Conservation (phyloP, 2,329 filamentous ascomycete species). For the Xylariaceae sp. region DNA sequence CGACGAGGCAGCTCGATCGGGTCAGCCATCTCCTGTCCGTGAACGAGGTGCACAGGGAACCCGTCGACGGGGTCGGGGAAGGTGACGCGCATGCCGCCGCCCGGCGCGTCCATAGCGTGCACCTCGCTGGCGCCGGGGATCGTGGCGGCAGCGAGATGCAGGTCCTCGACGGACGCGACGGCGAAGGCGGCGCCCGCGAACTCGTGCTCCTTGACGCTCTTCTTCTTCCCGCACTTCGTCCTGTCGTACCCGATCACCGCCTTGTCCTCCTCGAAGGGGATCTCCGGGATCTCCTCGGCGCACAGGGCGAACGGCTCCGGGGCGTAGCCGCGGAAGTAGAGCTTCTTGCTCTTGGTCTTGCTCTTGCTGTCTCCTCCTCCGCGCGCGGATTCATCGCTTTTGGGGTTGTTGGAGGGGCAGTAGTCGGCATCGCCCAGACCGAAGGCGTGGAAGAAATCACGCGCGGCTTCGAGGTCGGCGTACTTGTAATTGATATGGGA, state of each 20-base stretch:
- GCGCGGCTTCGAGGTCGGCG: slow-evolving; percentile 36
- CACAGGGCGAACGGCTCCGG: slow-evolving; percentile 55
- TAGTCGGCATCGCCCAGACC: slow-evolving; percentile 41
- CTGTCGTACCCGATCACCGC: no score
- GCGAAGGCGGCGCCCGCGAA: slow-evolving; percentile 55
- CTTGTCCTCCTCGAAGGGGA: no score
- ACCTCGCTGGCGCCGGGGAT: slow-evolving; percentile 44
- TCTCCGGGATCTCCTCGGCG: no score
- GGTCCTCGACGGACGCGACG: slow-evolving; percentile 51
- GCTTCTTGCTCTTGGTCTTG: slow-evolving; percentile 34
- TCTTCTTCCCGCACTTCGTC: no score
- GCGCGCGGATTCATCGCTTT: no score
- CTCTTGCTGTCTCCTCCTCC: no score
- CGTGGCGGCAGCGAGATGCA: slow-evolving; percentile 43
- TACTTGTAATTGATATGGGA: slow-evolving; percentile 46
- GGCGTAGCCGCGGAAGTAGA: slow-evolving; percentile 59
- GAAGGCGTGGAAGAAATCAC: slow-evolving; percentile 43
- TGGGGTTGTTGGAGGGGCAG: no score
- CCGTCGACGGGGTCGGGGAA: slow-evolving; percentile 50
- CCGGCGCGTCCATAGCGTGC: slow-evolving; percentile 45
- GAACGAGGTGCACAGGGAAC: slow-evolving; percentile 52
- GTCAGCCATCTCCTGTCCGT: slow-evolving; percentile 43
- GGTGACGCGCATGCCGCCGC: slow-evolving; percentile 47
- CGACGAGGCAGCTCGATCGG: slow-evolving; percentile 35
- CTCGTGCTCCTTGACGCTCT: slow-evolving; percentile 39